Percentiles rank a stretch among this genome's conserved stretches.
These are phyloP conservation scores for Leucaena leucocephala DNA, from an alignment of 306 rosid species.

Conservation along the genomic window DNA sequence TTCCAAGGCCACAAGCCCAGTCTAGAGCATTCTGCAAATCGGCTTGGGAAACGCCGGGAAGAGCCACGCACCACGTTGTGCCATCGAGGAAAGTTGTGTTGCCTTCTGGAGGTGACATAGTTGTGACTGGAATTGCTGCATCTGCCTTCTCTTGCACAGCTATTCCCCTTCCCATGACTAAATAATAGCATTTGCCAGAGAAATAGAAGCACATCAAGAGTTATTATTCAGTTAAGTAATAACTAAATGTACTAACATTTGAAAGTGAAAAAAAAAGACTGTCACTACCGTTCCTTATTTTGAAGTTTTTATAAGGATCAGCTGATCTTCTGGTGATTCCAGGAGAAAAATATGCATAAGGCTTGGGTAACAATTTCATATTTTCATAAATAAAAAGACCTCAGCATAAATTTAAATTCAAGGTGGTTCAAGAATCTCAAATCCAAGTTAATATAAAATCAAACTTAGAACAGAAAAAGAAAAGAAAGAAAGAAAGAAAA, in stretches of 20 bases:
- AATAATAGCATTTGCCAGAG: neutral
- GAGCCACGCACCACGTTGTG: slow-evolving; percentile 90
- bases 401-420: neutral
- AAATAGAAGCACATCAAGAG: neutral
- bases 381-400: neutral
- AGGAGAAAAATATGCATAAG: neutral
- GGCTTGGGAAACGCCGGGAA: slow-evolving; percentile 68
- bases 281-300: neutral
- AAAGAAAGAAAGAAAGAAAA: neutral
- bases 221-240: neutral
- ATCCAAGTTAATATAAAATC: neutral
- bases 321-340: neutral
- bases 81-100: slow-evolving; percentile 92
- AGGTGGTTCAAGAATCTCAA: neutral
- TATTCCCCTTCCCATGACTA: slow-evolving; percentile 49
- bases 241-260: neutral
- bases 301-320: neutral
- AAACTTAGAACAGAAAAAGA: neutral
- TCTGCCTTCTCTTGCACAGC: slow-evolving; percentile 70
- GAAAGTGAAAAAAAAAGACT: neutral
- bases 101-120: slow-evolving; percentile 88
- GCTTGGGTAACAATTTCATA: neutral
- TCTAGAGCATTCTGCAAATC: slow-evolving; percentile 92
- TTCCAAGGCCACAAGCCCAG: slow-evolving; percentile 96
- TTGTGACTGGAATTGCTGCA: slow-evolving; percentile 50